Evolutionary conservation across 331 rosid genomes (phyloP), one percentile per base, ranked within the genome.

Genomic region (Telfairia occidentalis): DNA sequence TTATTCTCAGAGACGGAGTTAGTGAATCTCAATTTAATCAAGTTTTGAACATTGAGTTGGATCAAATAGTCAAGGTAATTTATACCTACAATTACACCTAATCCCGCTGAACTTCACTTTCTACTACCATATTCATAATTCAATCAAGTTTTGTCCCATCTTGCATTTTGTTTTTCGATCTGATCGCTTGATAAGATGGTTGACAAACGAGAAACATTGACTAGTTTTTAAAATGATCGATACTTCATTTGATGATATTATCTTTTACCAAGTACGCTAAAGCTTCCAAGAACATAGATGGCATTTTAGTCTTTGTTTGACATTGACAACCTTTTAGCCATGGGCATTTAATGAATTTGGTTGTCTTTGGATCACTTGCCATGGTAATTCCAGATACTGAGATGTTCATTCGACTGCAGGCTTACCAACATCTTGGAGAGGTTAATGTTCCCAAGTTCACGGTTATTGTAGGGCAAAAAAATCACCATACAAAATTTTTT

Each of bases 21-120:
- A 79, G 96, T 50, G 96, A 94, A 80, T 91, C 98, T 8, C 97
- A 94, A 76, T 94, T 94, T 78, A 83, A 82, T 43, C 97, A 91
- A 82, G 96, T 94, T 70, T 80, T 94, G 87, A 83, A 87, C 67
- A 79, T 94, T 10, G 98, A 94, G 89, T 82, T 94, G 81, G 89
- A 85, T 81, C 98, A 91, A 83, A 94, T 94, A 63, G 79, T 84
- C 50, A 88, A 91, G 97, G 97, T 94, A 85, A 58, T 46, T 43
- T 40, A 34, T 6, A 5, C 71, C 37, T 64, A 78, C 76, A 78
- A 81, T 65, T 61, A 49, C 71, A 42, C 79, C 24, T 69, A 45
- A 42, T 45, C 6, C 37, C 23, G 43, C 26, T 45, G 24, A 69
- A 18, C 74, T 32, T 32, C 45, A 58, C 65, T 19, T 23, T 77